Evolutionary conservation across 225 moss, liverwort and hornwort species (phyloP).

Genomic region (Pleurozium schreberi): DNA sequence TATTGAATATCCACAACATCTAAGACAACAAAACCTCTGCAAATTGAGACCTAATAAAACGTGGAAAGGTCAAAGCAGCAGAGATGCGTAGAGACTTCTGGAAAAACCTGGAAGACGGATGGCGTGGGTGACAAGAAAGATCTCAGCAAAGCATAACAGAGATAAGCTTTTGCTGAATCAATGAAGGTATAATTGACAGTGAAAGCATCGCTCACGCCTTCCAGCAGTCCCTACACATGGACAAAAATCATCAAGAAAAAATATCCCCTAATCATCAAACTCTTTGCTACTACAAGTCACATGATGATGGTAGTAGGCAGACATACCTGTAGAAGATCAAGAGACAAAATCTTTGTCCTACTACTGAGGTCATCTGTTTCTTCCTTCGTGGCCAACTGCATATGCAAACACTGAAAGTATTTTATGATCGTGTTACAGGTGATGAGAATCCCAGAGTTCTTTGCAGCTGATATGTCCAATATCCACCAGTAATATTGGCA

Average conservation of each 20-base stretch:
- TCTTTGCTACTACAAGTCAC: neutral
- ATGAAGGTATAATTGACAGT: conserved; percentile 77
- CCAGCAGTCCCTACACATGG: conserved; percentile 54
- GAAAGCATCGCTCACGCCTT: conserved; percentile 66
- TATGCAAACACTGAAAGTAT: neutral
- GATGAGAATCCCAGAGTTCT: neutral
- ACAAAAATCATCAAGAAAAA: neutral
- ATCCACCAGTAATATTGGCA: conserved; percentile 18
- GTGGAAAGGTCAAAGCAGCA: neutral
- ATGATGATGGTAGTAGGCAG: neutral
- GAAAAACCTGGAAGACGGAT: conserved; percentile 59
- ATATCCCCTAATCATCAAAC: neutral
- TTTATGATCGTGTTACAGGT: neutral
- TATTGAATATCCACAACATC: neutral
- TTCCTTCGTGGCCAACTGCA: conserved; percentile 73
- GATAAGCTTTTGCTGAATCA: conserved; percentile 72
- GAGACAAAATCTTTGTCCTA: conserved; percentile 72
- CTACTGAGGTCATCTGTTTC: conserved; percentile 70
- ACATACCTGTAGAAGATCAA: conserved; percentile 78
- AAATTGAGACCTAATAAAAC: neutral
- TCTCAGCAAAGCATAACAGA: conserved; percentile 86
- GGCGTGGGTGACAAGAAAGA: conserved; percentile 71
- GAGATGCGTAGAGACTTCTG: neutral
- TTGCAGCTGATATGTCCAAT: neutral
- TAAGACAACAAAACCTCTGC: neutral